Evolutionary conservation across 495 filamentous ascomycete genomes (phyloP).

Genomic region (Hypoxylon intermedium): DNA sequence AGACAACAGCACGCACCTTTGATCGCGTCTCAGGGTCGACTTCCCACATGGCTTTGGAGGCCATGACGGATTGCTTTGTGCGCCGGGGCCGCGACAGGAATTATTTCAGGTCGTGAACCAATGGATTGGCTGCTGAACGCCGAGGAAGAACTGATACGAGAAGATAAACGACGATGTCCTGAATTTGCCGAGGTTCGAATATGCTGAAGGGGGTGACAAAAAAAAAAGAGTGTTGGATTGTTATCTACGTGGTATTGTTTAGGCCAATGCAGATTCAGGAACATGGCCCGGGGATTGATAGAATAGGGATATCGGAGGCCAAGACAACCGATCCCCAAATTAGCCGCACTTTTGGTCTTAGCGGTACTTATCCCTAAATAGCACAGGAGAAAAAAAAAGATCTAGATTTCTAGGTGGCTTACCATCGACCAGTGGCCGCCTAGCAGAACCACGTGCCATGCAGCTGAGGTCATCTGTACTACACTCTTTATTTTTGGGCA

Average conservation of each 20-base stretch:
- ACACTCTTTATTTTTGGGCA: too few relatives aligned
- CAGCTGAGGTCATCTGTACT: too few relatives aligned
- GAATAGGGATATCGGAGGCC: conserved; percentile 33
- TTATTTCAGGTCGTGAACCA: neutral
- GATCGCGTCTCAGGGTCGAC: conserved; percentile 94
- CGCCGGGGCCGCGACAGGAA: conserved; percentile 7
- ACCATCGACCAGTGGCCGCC: too few relatives aligned
- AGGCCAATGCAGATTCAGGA: conserved; percentile 18
- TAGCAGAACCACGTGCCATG: neutral
- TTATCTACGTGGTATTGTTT: conserved; percentile 20
- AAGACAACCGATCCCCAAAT: conserved; percentile 21
- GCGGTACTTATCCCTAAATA: neutral
- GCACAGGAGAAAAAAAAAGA: neutral
- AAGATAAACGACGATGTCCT: neutral
- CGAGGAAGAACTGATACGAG: conserved; percentile 1
- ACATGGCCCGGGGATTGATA: conserved; percentile 7
- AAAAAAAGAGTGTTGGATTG: too few relatives aligned
- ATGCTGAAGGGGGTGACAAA: neutral
- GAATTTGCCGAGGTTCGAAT: neutral
- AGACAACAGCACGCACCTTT: conserved; percentile 72
- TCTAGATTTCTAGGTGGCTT: too few relatives aligned
- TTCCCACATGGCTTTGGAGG: conserved; percentile 82
- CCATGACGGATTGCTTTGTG: conserved; percentile 44
- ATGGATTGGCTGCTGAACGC: conserved; percentile 21
- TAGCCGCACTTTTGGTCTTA: conserved; percentile 6